Percentiles rank a stretch among this genome's conserved stretches.
Evolutionary conservation across 1,284 basidiomycete genomes (phyloP).

Genomic region (Porodaedalea pini): DNA sequence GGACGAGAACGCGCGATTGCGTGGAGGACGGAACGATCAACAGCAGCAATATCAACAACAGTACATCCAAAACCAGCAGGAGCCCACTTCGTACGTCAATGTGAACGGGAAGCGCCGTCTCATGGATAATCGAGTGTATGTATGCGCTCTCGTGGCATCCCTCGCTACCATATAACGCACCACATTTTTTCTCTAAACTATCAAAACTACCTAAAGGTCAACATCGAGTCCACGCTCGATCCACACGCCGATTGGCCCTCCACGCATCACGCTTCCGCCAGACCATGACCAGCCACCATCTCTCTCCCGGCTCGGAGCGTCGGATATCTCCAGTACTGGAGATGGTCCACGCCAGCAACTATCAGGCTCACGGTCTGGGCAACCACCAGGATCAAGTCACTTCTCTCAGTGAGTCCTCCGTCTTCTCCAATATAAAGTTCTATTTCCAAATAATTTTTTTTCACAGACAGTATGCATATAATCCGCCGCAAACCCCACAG

Average conservation of each 20-base stretch:
- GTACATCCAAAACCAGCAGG: constrained; percentile 26
- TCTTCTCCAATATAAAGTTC: background rate
- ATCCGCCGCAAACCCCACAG: constrained; percentile 12
- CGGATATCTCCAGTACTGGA: background rate
- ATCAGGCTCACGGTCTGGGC: background rate
- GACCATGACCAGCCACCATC: constrained; percentile 17
- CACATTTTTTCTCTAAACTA: background rate
- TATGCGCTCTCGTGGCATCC: background rate
- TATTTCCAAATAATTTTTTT: background rate
- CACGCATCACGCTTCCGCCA: constrained; percentile 19
- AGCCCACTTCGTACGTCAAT: constrained; percentile 41
- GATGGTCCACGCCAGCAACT: background rate
- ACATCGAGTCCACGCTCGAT: constrained; percentile 19
- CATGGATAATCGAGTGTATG: constrained; percentile 29
- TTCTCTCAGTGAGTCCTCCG: constrained; percentile 15
- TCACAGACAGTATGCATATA: constrained; percentile 20
- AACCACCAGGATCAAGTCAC: constrained; percentile 17
- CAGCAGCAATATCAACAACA: constrained; percentile 22
- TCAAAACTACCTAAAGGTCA: background rate
- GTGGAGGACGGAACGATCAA: constrained; percentile 30
- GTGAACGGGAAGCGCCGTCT: constrained; percentile 63
- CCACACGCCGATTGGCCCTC: constrained; percentile 15
- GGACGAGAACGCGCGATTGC: constrained; percentile 47
- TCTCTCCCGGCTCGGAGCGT: constrained; percentile 2
- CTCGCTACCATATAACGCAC: background rate